Evolutionary conservation across 2,329 filamentous ascomycete genomes (phyloP).

Genomic region (Phaeosphaeriaceae sp.): DNA sequence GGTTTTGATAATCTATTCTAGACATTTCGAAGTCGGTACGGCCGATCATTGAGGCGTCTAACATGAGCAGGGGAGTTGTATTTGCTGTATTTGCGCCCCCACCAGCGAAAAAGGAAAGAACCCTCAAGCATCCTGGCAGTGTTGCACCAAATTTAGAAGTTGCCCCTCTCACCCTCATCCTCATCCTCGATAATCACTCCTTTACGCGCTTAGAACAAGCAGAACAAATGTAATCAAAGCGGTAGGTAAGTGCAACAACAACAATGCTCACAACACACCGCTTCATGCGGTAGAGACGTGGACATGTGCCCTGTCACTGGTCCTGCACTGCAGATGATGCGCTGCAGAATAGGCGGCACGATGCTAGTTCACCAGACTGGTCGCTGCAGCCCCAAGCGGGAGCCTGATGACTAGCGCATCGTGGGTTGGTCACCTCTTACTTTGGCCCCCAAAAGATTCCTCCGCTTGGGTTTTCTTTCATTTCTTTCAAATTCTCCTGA

Average conservation of each 20-base stretch:
- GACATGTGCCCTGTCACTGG: conserved; percentile 15
- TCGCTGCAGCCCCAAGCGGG: conserved; percentile 29
- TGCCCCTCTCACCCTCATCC: not conserved
- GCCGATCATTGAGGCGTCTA: conserved; percentile 1
- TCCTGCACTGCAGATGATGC: conserved; percentile 8
- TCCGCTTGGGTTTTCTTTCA: too few species aligned
- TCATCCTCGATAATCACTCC: too few species aligned
- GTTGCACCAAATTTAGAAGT: conserved; percentile 7
- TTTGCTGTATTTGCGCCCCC: not conserved
- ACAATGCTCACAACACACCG: conserved; percentile 7
- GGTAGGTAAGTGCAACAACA: too few species aligned
- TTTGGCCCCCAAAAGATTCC: conserved; percentile 36
- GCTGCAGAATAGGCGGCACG: too few species aligned
- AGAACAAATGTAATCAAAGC: too few species aligned
- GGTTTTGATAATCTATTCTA: too few species aligned
- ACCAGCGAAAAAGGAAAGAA: not conserved
- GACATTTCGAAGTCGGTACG: conserved; percentile 5
- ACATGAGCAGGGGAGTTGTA: conserved; percentile 4
- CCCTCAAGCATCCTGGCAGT: conserved; percentile 1
- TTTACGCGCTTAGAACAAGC: too few species aligned
- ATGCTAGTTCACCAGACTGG: conserved; percentile 30
- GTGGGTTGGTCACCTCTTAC: conserved; percentile 13
- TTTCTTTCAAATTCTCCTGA: conserved; percentile 29
- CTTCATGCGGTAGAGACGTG: conserved; percentile 7
- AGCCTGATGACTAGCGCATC: conserved; percentile 41